Base-by-base conservation (phyloP, 2,329 filamentous ascomycete species). In the Coniochaeta sp. region DNA sequence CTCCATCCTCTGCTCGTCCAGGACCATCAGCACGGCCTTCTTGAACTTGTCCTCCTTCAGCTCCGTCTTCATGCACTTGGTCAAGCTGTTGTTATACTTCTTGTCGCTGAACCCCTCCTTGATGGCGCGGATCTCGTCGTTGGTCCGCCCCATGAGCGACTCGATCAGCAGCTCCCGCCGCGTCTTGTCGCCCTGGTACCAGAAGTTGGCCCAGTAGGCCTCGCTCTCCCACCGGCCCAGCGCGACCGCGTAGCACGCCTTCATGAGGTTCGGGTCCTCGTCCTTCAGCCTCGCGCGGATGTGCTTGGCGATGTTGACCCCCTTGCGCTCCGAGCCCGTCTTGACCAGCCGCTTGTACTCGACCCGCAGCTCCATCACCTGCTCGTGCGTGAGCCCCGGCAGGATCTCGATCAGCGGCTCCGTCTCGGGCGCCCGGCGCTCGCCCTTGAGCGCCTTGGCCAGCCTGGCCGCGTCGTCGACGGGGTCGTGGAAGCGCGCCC, bases 201-300 rank as follows among this genome's bases (percentile, higher is more conserved):
- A 98, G 74, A 91, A 96, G 73, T 97, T 98, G 62, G 93, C 92
- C 93, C 95, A 99, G 79, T 96, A 96, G 0, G 91, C 91, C 73
- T 99, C 95, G 66, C 87, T 89, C 76, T 97, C 95, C 88, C 92
- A 98, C 58, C 84, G 83, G 11, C 95, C 95, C 0, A 98, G 83
- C 0, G 93, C 92, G 2, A 91, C 93, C 3, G 93, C 87, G 72
- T 98, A 97, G 69, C 89, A 92, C 7, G 90, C 89, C 75, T 98
- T 98, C 76, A 93, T 93, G 65, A 98, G 87, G 66, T 85, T 87
- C 5, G 87, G 81, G 59, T 89, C 82, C 66, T 87, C 83, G 50
- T 90, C 87, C 74, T 93, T 92, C 68, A 93, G 81, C 22, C 86
- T 82, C 19, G 84, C 79, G 63, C 91, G 91, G 71, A 95, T 89